Evolutionary conservation across 129 eudicot genomes (phyloP).

Genomic region (Chrysanthemum seticuspe): DNA sequence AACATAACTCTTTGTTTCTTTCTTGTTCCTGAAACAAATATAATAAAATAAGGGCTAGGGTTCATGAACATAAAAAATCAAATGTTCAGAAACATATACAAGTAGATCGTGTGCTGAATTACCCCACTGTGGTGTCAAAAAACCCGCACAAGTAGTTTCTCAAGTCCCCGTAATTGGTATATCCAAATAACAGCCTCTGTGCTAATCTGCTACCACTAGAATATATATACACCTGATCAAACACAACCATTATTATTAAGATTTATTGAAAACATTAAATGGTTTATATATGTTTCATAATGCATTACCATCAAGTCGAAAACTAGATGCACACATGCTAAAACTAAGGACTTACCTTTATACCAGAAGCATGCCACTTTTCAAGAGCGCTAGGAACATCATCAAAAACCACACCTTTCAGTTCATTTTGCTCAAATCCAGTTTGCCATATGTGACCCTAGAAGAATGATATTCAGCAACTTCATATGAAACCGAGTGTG

Average conservation of each 20-base stretch:
- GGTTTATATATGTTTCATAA: no score
- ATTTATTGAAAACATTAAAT: no score
- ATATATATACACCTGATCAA: constrained; percentile 79
- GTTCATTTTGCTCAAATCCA: constrained; percentile 74
- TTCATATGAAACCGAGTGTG: neutral
- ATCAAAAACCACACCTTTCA: constrained; percentile 79
- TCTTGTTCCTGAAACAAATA: constrained; percentile 56
- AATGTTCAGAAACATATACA: neutral
- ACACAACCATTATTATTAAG: no score
- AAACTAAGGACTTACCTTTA: constrained; percentile 46
- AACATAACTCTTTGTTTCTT: constrained; percentile 72
- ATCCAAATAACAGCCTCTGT: constrained; percentile 88
- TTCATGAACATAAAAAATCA: constrained; percentile 6
- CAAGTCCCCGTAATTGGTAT: constrained; percentile 79
- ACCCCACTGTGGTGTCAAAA: constrained; percentile 96
- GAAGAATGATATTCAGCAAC: constrained; percentile 25
- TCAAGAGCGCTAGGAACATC: constrained; percentile 95
- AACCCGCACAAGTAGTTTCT: constrained; percentile 73
- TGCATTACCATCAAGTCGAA: neutral
- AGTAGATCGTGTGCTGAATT: constrained; percentile 23
- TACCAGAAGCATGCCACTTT: constrained; percentile 87
- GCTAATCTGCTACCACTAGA: constrained; percentile 99
- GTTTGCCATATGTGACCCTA: constrained; percentile 99
- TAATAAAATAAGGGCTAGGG: neutral
- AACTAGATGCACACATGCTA: neutral